These are phyloP conservation scores for Chaetothyriales sp. DNA, from an alignment of 2,329 filamentous ascomycete species.

Conservation along the genomic window DNA sequence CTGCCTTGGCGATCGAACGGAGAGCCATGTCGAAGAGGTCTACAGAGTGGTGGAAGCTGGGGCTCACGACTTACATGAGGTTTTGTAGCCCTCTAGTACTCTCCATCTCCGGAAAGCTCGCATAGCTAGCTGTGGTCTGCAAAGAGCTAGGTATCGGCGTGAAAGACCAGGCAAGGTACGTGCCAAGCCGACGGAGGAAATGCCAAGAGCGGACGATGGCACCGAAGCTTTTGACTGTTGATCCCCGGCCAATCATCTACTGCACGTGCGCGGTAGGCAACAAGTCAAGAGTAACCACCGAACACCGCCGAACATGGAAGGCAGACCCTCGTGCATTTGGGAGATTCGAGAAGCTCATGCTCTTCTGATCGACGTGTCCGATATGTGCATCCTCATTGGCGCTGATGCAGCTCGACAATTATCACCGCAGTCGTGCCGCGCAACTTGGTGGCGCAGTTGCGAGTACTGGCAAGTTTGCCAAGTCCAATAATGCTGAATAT, in stretches of 20 bases:
- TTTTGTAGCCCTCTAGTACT: neutral
- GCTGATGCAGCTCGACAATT: too few relatives aligned
- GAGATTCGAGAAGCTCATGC: neutral
- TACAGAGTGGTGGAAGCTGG: conserved; percentile 28
- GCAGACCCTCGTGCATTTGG: neutral
- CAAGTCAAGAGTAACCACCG: neutral
- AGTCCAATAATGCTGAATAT: too few relatives aligned
- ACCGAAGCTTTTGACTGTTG: neutral
- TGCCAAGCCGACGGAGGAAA: neutral
- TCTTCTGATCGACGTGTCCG: neutral
- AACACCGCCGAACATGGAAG: neutral
- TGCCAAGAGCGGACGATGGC: neutral
- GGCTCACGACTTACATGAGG: neutral
- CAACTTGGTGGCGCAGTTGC: too few relatives aligned
- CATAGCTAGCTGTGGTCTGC: neutral
- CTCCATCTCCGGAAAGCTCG: neutral
- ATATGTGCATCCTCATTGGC: too few relatives aligned
- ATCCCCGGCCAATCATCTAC: neutral
- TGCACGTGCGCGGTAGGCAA: neutral
- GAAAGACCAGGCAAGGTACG: neutral
- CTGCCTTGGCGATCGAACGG: conserved; percentile 1
- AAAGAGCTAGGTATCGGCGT: neutral
- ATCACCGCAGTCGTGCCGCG: too few relatives aligned
- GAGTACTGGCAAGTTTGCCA: too few relatives aligned
- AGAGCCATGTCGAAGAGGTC: conserved; percentile 15